Base-by-base conservation (phyloP, 805 yeast species). In the Teunomyces tritomae region DNA sequence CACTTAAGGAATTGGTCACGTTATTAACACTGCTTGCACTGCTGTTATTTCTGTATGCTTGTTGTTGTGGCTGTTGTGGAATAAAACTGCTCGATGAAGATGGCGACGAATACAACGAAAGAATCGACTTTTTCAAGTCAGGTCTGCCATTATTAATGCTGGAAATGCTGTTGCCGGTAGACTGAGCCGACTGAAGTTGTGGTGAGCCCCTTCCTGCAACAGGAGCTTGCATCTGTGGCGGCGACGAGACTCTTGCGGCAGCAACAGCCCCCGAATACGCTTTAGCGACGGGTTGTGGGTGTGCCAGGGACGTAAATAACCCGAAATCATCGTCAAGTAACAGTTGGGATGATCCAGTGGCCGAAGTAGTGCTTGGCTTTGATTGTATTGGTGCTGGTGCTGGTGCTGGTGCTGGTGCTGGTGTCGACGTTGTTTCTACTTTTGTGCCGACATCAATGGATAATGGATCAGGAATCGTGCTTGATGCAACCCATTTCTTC, bases 51-150 rank as follows among this genome's bases (percentile, higher is more conserved):
- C 20, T 37, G 46, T 34, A 20, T 41, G 28, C 28, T 42, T 37
- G 43, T 36, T 45, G 44, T 30, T 49, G 59, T 8, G 57, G 62
- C 48, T 61, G 68, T 32, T 41, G 45, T 10, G 45, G 42, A 16
- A 57, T 50, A 49, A 67, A 60, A 45, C 65, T 62, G 14, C 72
- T 67, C 16, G 85, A 87, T 2, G 87, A 64, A 1, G 75, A 64
- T 14, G 76, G 76, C 10, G 74, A 79, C 1, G 95, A 81, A 64
- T 94, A 94, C 45, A 94, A 76, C 20, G 97, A 89, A 49, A 94
- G 70, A 50, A 94, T 94, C 1, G 97, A 89, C 68, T 89, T 89
- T 62, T 94, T 94, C 65, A 94, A 76, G 60, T 92, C 97, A 3
- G 94, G 92, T 59, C 96, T 78, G 29, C 64, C 63, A 39, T 50